Conservation (phyloP, 176 grass and related monocot species). For the Eleusine coracana region DNA sequence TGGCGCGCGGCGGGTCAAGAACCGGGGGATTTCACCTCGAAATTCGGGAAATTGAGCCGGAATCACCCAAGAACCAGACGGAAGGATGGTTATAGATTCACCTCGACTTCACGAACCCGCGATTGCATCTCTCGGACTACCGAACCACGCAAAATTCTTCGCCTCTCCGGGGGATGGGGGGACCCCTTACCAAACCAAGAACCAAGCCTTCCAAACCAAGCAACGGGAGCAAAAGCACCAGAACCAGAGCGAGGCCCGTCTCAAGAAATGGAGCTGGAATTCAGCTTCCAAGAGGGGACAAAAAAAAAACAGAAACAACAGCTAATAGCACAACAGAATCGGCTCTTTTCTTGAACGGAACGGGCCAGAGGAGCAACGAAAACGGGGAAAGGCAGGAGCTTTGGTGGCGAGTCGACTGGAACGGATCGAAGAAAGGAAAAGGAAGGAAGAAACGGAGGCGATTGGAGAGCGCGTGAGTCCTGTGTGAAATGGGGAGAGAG, state of each 20-base stretch:
- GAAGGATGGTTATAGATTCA: conserved; percentile 34
- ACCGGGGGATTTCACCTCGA: conserved; percentile 33
- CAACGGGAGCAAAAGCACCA: background rate
- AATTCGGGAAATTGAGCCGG: background rate
- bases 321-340: conserved; percentile 11
- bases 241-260: background rate
- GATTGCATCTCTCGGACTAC: conserved; percentile 24
- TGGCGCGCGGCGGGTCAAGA: conserved; percentile 49
- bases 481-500: conserved; percentile 1
- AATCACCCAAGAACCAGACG: conserved; percentile 14
- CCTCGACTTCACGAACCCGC: conserved; percentile 36
- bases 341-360: conserved; percentile 16
- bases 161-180: background rate
- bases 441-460: conserved; percentile 22
- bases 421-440: conserved; percentile 21
- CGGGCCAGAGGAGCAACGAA: conserved; percentile 1
- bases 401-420: conserved; percentile 10
- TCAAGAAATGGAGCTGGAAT: background rate
- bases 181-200: conserved; percentile 19
- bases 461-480: conserved; percentile 46
- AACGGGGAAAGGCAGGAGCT: conserved; percentile 32
- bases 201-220: background rate
- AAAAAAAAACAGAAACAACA: background rate
- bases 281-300: conserved; percentile 1
- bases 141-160: conserved; percentile 8